Evolutionary conservation across 306 rosid species (phyloP).

Genomic region (Fagus crenata): DNA sequence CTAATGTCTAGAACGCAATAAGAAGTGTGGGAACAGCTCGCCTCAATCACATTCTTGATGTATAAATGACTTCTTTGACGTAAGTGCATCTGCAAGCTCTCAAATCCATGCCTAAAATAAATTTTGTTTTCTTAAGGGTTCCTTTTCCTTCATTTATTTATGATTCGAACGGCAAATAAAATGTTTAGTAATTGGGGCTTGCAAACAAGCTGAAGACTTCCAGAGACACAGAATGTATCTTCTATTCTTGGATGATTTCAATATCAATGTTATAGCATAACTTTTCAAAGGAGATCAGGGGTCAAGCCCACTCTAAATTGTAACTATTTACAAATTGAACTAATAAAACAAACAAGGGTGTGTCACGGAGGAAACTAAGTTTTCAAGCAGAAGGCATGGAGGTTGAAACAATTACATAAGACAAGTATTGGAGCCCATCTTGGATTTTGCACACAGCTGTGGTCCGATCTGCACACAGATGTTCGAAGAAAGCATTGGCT

Average conservation of each 20-base stretch:
- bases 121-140: neutral
- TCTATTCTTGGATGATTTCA: conserved; percentile 15
- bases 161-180: neutral
- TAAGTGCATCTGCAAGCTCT: neutral
- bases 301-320: no score
- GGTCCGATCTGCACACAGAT: no score
- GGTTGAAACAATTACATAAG: conserved; percentile 68
- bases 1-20: no score
- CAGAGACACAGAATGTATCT: neutral
- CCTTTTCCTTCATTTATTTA: neutral
- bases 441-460: no score
- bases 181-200: neutral
- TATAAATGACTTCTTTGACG: neutral
- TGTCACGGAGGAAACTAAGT: neutral
- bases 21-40: no score
- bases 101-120: neutral
- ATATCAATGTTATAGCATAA: no score
- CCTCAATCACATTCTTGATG: neutral
- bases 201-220: neutral
- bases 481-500: no score
- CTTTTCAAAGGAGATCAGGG: no score
- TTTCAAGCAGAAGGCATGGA: conserved; percentile 68
- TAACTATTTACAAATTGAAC: no score
- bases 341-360: conserved; percentile 8
- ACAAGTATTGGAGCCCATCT: conserved; percentile 71